These are phyloP conservation scores for Knufia fluminis DNA, from an alignment of 2,329 filamentous ascomycete species.

Conservation along the genomic window DNA sequence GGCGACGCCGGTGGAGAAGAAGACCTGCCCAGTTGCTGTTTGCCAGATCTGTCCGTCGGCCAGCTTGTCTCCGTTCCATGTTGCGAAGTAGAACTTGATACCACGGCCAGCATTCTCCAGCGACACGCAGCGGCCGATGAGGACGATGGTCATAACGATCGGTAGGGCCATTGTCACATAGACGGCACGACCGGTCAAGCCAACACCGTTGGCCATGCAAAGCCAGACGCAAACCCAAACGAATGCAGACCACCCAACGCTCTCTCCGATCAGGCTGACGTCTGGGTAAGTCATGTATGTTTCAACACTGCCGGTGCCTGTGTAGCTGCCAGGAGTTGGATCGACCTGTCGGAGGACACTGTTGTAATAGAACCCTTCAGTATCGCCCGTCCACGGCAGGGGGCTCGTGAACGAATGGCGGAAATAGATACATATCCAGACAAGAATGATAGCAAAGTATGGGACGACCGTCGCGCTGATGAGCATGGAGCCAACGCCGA, in stretches of 20 bases:
- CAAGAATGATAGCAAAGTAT: constrained; percentile 49
- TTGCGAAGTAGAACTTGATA: constrained; percentile 41
- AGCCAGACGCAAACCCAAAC: constrained; percentile 53
- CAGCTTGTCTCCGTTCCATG: constrained; percentile 43
- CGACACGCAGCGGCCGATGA: constrained; percentile 46
- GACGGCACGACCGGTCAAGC: constrained; percentile 49
- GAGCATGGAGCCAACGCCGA: constrained; percentile 45
- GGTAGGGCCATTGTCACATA: constrained; percentile 56
- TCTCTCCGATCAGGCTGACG: constrained; percentile 44
- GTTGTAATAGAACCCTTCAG: constrained; percentile 44
- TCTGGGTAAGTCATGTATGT: constrained; percentile 42
- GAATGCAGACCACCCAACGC: constrained; percentile 49
- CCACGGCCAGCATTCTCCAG: constrained; percentile 47
- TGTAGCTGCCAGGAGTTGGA: constrained; percentile 33
- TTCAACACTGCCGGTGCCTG: constrained; percentile 31
- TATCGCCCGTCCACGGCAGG: constrained; percentile 44
- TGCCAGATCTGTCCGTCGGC: constrained; percentile 48
- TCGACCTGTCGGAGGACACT: constrained; percentile 43
- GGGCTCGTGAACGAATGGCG: constrained; percentile 47
- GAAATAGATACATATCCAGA: constrained; percentile 53
- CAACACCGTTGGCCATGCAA: constrained; percentile 51
- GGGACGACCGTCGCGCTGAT: constrained; percentile 48
- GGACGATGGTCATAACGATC: constrained; percentile 47
- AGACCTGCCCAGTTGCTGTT: constrained; percentile 51
- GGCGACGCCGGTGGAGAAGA: constrained; percentile 51